Conservation (phyloP, 768 basidiomycete genomes). For the Coprinopsis strossmayeri region DNA sequence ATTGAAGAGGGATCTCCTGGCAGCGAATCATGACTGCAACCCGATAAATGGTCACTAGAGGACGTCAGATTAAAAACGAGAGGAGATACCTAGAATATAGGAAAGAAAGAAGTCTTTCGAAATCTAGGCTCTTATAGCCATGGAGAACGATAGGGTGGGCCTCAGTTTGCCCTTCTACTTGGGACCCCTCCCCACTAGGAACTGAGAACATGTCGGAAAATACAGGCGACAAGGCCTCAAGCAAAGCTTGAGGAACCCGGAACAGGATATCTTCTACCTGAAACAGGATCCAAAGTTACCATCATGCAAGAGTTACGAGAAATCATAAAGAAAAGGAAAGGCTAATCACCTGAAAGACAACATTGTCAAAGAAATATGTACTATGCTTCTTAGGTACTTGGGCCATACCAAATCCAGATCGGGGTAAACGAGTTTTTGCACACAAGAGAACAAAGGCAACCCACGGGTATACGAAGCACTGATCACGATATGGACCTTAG, state of each 20-base stretch:
- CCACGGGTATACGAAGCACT: no score
- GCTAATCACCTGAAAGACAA: no score
- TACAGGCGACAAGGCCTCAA: neutral
- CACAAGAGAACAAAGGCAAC: no score
- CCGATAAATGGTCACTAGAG: neutral
- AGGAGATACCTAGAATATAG: neutral
- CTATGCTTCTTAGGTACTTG: no score
- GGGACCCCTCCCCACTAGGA: neutral
- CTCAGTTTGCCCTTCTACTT: neutral
- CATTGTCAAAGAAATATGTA: no score
- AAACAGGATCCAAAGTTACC: no score
- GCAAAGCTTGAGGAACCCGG: neutral
- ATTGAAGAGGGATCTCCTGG: neutral
- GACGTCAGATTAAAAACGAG: neutral
- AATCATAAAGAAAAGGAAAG: no score
- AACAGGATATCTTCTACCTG: conserved; percentile 2
- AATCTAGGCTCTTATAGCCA: neutral
- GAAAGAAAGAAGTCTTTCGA: neutral
- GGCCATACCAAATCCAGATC: no score
- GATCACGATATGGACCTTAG: no score
- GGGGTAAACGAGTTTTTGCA: no score
- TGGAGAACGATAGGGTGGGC: conserved; percentile 1
- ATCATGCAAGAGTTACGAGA: no score
- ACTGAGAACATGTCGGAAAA: neutral
- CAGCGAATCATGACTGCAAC: neutral